Evolutionary conservation across 2,329 filamentous ascomycete genomes (phyloP), one percentile per base, ranked within the genome.

Genomic region (Trichoderma sp.): DNA sequence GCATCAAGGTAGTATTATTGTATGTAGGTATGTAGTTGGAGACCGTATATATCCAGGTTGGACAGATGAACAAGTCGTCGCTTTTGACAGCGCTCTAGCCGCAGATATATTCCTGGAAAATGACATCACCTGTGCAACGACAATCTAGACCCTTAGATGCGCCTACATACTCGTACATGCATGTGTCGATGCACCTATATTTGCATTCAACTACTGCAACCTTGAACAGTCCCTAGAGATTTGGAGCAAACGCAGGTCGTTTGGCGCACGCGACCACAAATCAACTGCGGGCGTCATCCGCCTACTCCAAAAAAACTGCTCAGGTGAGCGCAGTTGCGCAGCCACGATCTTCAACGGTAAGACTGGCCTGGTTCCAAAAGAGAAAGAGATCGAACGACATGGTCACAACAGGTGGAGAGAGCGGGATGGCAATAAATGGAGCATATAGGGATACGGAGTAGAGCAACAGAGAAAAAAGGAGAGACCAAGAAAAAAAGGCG

Each of bases 261-360:
- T 68, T 43, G 32, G 43, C n/a, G 60, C 68, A 71, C 68, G 68
- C 68, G 68, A 71, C 68, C 60, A 21, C 28, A 39, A 11, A n/a
- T 18, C 47, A 34, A 15, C 32, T 21, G 53, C 69, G 53, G 34
- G 69, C 53, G 69, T 58, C 69, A 71, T 71, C 69, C 36, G 69
- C 61, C 51, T 53, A 58, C 26, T 28, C 24, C 21, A 32, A 64
- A 43, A 36, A 63, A 32, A 58, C 26, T 51, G 69, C 69, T 71
- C 69, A 71, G 69, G 69, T 71, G 69, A 71, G 69, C 61, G 28
- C 14, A 18, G 32, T 15, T 47, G 56, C 58, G 60, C 69, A 57
- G 58, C 69, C 34, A 71, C 58, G 21, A 64, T 68, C 34, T 68
- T 43, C 36, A n/a, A 53, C 26, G 2, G 57, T 28, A n/a, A 24